Percentiles rank a stretch among this genome's conserved stretches.
phyloP scores from a whole-genome alignment of 2,329 filamentous ascomycete species.

The Dendrostoma leiphaemia region DNA sequence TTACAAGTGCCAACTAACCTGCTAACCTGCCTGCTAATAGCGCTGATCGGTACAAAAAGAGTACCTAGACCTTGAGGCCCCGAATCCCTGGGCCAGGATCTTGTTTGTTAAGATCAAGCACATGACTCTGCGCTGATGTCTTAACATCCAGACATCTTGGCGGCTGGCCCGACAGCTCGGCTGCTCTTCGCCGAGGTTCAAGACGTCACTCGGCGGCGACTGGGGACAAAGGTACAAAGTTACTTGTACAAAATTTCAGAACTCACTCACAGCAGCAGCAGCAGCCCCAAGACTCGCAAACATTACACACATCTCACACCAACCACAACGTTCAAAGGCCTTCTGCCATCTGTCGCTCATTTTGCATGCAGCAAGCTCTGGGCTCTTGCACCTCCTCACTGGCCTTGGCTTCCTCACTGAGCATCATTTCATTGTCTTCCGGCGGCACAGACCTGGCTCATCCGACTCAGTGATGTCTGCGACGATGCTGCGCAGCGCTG shows the following conservation, averaged over 20 bases:
- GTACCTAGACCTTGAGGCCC: too few species aligned
- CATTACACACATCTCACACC: not conserved
- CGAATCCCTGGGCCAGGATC: too few species aligned
- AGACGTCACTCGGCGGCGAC: constrained; percentile 1
- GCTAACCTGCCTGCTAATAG: too few species aligned
- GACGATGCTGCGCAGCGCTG: constrained; percentile 26
- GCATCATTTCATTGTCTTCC: not conserved
- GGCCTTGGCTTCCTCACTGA: too few species aligned
- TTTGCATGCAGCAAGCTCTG: not conserved
- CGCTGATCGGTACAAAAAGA: too few species aligned
- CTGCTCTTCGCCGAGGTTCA: not conserved
- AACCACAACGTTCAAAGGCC: not conserved
- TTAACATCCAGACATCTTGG: not conserved
- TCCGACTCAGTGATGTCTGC: not conserved
- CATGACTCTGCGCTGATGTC: too few species aligned
- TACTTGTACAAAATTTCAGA: constrained; percentile 3
- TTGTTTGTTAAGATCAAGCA: too few species aligned
- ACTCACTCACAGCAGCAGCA: too few species aligned
- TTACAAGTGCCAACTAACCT: too few species aligned
- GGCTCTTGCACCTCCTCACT: not conserved
- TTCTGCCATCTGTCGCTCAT: too few species aligned
- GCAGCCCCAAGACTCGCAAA: too few species aligned
- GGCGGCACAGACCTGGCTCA: not conserved
- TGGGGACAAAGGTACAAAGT: too few species aligned
- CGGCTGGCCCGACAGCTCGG: not conserved